These are phyloP conservation scores for Coix lacrymajobi DNA, from an alignment of 176 grass and related monocot genomes.

Conservation along the genomic window DNA sequence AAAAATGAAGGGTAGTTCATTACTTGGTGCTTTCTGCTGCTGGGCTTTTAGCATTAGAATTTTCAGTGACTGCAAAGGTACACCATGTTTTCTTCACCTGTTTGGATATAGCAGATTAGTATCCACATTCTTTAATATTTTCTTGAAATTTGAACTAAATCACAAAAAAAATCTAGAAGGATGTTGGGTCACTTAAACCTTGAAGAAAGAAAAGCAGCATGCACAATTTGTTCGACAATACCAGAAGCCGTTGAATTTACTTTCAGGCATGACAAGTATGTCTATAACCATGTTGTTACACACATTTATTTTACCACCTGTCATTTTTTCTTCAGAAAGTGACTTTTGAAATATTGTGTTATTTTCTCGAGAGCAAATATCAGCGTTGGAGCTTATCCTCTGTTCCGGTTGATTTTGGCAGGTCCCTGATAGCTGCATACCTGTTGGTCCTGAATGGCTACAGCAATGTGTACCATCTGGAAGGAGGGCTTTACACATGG, in stretches of 20 bases:
- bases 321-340: neutral
- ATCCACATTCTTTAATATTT: neutral
- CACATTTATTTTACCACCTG: neutral
- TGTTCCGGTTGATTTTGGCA: conserved; percentile 26
- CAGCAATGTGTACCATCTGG: conserved; percentile 83
- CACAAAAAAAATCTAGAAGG: neutral
- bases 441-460: conserved; percentile 81
- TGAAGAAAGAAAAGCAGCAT: neutral
- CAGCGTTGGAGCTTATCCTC: neutral
- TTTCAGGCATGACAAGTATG: neutral
- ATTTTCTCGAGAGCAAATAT: neutral
- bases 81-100: neutral
- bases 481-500: conserved; percentile 85
- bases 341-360: neutral
- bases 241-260: neutral
- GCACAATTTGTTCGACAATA: neutral
- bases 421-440: conserved; percentile 90
- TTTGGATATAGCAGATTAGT: neutral
- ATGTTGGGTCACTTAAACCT: neutral
- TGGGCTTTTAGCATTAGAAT: neutral
- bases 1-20: neutral
- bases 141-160: neutral
- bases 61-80: neutral
- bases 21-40: neutral
- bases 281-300: neutral